Evolutionary conservation across 2,329 filamentous ascomycete genomes (phyloP), one percentile per base, ranked within the genome.

Genomic region (Chlorencoelia australis): DNA sequence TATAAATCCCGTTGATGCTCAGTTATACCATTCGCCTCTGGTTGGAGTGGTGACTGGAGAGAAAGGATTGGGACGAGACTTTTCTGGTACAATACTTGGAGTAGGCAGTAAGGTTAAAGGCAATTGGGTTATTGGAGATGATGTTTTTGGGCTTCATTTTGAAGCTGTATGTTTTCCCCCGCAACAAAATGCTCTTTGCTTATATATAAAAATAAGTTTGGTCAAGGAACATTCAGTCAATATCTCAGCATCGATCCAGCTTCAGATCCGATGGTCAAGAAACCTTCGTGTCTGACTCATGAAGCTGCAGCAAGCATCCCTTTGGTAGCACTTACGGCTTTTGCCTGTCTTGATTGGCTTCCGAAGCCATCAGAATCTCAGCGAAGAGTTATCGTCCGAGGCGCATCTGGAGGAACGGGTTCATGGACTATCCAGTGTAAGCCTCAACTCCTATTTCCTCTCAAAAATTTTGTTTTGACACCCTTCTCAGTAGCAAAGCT

Each of bases 251-350:
- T 55, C 15, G 45, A 54, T 30, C 51, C 52, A 20, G 17, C 33
- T 13, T 42, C 43, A 2, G 41, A 49, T 20, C 48, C 51, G 8
- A 35, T 54, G 27, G 47, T 45, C 14, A 49, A 47, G 35, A 68
- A 66, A 41, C 65, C 66, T 0, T 49, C 48, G 8, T 55, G 53
- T 18, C 37, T 67, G 4, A 59, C 60, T 2, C 64, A 66, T 37
- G 55, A 55, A 18, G 58, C 64, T 21, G 64, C 65, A 17, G 61
- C 63, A 9, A 61, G 62, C 1, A 55, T 67, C 14, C 63, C 65
- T 7, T 48, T 67, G n/a, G 62, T 61, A 8, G 58, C 54, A 6
- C 44, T 64, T 34, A 66, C 64, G 10, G 60, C 61, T 1, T 52
- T 64, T 16, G 39, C 50, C 8, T 51, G 50, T 35, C 37, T 55